These are phyloP conservation scores for Trichophyton rubrum DNA, from an alignment of 2,329 filamentous ascomycete genomes.

Conservation along the genomic window DNA sequence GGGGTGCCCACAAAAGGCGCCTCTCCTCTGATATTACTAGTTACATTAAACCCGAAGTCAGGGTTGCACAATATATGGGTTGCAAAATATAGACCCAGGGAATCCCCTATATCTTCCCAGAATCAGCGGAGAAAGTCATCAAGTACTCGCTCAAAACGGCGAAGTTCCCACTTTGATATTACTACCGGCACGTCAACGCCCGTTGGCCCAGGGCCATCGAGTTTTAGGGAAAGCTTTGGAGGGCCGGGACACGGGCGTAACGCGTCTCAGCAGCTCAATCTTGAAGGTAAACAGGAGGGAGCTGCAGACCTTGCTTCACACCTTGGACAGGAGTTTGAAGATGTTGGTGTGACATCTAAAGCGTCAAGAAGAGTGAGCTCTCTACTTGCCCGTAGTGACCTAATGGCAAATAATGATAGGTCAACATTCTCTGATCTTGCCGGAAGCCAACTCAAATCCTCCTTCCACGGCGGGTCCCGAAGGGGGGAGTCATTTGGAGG, in stretches of 20 bases:
- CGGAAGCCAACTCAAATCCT: constrained; percentile 26
- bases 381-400: constrained; percentile 70
- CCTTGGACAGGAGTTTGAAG: constrained; percentile 54
- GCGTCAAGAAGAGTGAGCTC: constrained; percentile 79
- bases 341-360: constrained; percentile 43
- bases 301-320: constrained; percentile 53
- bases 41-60: constrained; percentile 67
- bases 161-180: constrained; percentile 51
- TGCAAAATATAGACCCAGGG: constrained; percentile 60
- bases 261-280: constrained; percentile 28
- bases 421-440: constrained; percentile 63
- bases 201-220: constrained; percentile 46
- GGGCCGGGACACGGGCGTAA: constrained; percentile 35
- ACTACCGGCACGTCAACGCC: constrained; percentile 66
- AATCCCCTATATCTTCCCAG: constrained; percentile 34
- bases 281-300: constrained; percentile 41
- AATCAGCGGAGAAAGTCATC: constrained; percentile 32
- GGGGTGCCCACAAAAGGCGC: constrained; percentile 23
- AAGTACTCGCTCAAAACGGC: constrained; percentile 52
- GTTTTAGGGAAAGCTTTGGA: constrained; percentile 66
- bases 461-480: constrained; percentile 40
- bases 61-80: constrained; percentile 77
- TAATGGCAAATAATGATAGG: constrained; percentile 73
- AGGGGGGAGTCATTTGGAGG: constrained; percentile 64
- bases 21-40: constrained; percentile 54